Base-by-base conservation (phyloP, 2,329 filamentous ascomycete genomes). In the Trichoderma sp. region DNA sequence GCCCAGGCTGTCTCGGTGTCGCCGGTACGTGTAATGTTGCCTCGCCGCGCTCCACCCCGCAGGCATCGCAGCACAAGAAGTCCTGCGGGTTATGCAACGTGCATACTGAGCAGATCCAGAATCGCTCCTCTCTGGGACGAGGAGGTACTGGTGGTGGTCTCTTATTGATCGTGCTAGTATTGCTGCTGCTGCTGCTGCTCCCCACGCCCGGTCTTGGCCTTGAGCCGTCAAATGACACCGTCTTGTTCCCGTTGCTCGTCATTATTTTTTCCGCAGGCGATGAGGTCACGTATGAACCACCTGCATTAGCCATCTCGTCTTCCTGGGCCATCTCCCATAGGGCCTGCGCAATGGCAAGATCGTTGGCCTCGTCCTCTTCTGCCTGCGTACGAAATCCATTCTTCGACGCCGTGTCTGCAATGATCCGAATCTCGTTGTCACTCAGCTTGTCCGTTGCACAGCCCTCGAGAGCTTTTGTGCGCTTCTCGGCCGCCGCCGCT, bases 301-400 rank as follows among this genome's bases (percentile, higher is more conserved):
- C 31, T n/a, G 29, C 3, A n/a, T 50, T 68, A 16, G 56, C 11
- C 21, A 38, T 71, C 31, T 76, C 71, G n/a, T 75, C 79, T 81
- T 97, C 92, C 81, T 97, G 93, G 31, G 97, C 93, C 21, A 98
- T 87, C 80, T 98, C 95, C 86, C 94, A 95, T 38, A 97, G 87
- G 0, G 95, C 95, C 80, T 95, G 91, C 71, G 95, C 91, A 76
- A 98, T 97, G 6, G 95, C 95, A 29, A 90, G 88, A 74, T 98
- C 94, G 79, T 98, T 97, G 4, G 95, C 95, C 79, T 95, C 93
- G 74, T 98, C 95, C 82, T 97, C 94, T 78, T 97, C 94, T 0
- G 94, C 95, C 80, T 94, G 90, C 0, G 95, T 98, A 76, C 89
- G 90, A 85, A 97, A 96, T 0, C 95, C 94, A 78, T 93, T 93